Evolutionary conservation across 495 filamentous ascomycete genomes (phyloP).

Genomic region (Symbiotaphrina buchneri): DNA sequence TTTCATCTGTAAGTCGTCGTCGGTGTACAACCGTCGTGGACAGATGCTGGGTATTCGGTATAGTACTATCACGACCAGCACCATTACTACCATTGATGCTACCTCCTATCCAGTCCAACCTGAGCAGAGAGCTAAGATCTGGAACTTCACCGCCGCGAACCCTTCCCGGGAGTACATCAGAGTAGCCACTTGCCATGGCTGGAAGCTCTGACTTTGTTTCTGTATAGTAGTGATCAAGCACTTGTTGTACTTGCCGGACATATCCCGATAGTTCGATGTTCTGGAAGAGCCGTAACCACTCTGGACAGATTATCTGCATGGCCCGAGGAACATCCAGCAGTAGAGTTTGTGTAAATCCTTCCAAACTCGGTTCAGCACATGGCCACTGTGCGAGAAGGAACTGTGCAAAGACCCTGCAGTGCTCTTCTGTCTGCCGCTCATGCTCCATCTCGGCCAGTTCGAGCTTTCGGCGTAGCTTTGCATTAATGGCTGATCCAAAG

Average conservation of each 20-base stretch:
- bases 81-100: too few species aligned
- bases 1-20: too few species aligned
- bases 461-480: slow-evolving; percentile 8
- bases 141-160: slow-evolving; percentile 8
- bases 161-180: slow-evolving; percentile 6
- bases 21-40: too few species aligned
- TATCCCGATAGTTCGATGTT: slow-evolving; percentile 22
- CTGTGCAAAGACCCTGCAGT: slow-evolving; percentile 10
- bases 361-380: slow-evolving; percentile 9
- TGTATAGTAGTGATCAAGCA: slow-evolving; percentile 11
- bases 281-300: slow-evolving; percentile 23
- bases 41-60: too few species aligned
- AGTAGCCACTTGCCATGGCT: slow-evolving; percentile 5
- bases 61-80: too few species aligned
- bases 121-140: too few species aligned
- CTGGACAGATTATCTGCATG: slow-evolving; percentile 16
- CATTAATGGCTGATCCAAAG: slow-evolving; percentile 6
- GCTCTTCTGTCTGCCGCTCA: slow-evolving; percentile 9
- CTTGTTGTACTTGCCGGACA: slow-evolving; percentile 15
- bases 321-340: slow-evolving; percentile 15
- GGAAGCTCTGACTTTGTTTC: slow-evolving; percentile 2
- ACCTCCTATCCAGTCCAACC: too few species aligned
- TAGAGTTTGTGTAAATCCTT: slow-evolving; percentile 5
- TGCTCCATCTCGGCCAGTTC: slow-evolving; percentile 8
- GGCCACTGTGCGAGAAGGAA: slow-evolving; percentile 19